phyloP scores from a whole-genome alignment of 352 stramenopile genomes.

The Pythium insidiosum region DNA sequence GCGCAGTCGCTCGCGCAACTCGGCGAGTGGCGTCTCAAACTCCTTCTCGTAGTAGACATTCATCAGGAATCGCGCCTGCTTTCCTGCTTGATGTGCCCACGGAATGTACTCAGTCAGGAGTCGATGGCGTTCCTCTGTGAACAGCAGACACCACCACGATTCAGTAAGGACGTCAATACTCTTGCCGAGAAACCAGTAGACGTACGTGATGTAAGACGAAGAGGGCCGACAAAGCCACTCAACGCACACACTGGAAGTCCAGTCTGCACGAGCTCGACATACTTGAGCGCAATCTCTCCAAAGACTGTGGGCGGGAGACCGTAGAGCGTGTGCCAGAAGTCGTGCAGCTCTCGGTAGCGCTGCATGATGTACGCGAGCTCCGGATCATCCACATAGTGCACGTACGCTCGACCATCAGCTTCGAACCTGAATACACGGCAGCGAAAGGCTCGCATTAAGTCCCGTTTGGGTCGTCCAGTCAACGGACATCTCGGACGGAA shows the following conservation, averaged over 20 bases:
- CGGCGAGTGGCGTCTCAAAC: constrained; percentile 87
- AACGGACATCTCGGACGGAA: too few species aligned
- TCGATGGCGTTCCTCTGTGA: constrained; percentile 52
- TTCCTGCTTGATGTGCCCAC: constrained; percentile 84
- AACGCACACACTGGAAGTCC: constrained; percentile 92
- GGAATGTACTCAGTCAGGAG: constrained; percentile 89
- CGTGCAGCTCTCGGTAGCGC: constrained; percentile 90
- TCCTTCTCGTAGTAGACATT: constrained; percentile 96
- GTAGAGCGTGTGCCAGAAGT: constrained; percentile 96
- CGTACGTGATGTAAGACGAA: constrained; percentile 61
- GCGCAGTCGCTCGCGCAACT: constrained; percentile 65
- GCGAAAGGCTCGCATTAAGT: not conserved
- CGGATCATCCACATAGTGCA: constrained; percentile 88
- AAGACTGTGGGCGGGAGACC: constrained; percentile 91
- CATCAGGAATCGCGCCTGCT: constrained; percentile 75
- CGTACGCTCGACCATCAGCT: constrained; percentile 74
- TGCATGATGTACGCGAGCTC: constrained; percentile 97
- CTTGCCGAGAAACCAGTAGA: not conserved
- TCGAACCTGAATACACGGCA: constrained; percentile 57
- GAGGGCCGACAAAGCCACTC: constrained; percentile 84
- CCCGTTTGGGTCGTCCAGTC: too few species aligned
- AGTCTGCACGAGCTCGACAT: constrained; percentile 95
- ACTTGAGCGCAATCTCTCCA: constrained; percentile 96
- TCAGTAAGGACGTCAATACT: too few species aligned
- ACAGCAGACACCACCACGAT: not conserved